Evolutionary conservation across 352 stramenopile genomes (phyloP).

Genomic region (Phytopythium ostracodes): DNA sequence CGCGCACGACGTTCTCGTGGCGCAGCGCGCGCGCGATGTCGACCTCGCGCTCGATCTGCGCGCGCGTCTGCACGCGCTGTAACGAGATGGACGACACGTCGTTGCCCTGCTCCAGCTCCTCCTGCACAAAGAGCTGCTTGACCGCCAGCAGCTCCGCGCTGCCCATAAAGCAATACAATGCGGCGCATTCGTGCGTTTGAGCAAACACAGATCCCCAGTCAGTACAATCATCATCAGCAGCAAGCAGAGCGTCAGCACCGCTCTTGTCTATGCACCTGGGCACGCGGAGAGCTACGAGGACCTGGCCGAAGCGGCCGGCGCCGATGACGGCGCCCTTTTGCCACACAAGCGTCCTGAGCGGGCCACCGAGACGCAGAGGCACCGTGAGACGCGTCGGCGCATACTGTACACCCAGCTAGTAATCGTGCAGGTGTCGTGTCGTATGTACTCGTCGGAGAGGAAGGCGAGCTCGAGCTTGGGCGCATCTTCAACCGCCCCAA

Average conservation of each 20-base stretch:
- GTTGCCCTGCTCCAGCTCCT: constrained; percentile 68
- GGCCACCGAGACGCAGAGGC: background rate
- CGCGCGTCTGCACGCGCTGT: constrained; percentile 42
- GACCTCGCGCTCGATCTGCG: constrained; percentile 59
- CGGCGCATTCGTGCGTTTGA: background rate
- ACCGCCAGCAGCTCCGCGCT: constrained; percentile 84
- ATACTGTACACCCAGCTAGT: no score
- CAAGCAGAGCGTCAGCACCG: background rate
- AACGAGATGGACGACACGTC: constrained; percentile 57
- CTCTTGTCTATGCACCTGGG: constrained; percentile 32
- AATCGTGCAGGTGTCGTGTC: no score
- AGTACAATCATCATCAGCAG: background rate
- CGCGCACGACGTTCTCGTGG: constrained; percentile 63
- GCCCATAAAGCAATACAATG: background rate
- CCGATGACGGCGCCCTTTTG: constrained; percentile 61
- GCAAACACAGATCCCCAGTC: background rate
- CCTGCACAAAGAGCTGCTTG: constrained; percentile 85
- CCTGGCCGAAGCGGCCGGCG: constrained; percentile 65
- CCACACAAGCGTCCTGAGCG: constrained; percentile 54
- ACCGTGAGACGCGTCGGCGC: constrained; percentile 3
- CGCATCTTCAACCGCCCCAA: constrained; percentile 10
- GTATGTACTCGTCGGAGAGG: constrained; percentile 40
- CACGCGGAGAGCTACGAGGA: constrained; percentile 63
- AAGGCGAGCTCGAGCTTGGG: constrained; percentile 45
- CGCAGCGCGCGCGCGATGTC: constrained; percentile 39